Percentiles rank a stretch among this genome's conserved stretches.
Evolutionary conservation across 352 stramenopile species (phyloP).

Genomic region (Phytophthora fragariaefolia): DNA sequence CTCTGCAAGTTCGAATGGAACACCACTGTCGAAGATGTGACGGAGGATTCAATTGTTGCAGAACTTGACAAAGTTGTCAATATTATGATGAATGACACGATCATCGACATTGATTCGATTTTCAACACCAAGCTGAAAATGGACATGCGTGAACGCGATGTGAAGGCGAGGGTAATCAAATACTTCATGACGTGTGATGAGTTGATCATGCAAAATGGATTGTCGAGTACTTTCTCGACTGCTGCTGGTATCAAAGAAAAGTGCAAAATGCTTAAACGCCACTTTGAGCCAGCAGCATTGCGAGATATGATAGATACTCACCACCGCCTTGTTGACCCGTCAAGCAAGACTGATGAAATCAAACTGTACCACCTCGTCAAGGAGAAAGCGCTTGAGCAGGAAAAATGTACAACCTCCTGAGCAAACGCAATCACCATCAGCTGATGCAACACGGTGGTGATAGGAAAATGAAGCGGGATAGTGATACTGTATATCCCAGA

Average conservation of each 20-base stretch:
- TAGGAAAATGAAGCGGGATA: too few relatives aligned
- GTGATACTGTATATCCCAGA: too few relatives aligned
- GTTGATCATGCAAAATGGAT: neutral
- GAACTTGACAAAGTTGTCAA: constrained; percentile 7
- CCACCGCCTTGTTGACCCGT: neutral
- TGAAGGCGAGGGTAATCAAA: neutral
- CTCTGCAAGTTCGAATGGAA: constrained; percentile 7
- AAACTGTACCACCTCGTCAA: constrained; percentile 20
- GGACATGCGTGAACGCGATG: neutral
- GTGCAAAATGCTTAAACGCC: neutral
- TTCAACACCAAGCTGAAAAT: constrained; percentile 1
- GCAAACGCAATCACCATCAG: neutral
- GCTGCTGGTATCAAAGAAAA: neutral
- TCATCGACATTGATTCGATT: constrained; percentile 10
- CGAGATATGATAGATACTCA: neutral
- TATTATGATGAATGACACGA: constrained; percentile 1
- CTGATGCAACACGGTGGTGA: too few relatives aligned
- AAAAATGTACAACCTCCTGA: neutral
- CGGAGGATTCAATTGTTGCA: neutral
- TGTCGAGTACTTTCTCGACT: neutral
- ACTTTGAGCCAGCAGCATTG: neutral
- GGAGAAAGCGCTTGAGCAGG: constrained; percentile 32
- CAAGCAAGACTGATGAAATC: neutral
- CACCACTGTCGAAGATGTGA: neutral
- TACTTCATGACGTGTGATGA: neutral